Evolutionary conservation across 108 stramenopile genomes (phyloP).

Genomic region (Discostella stelligeroides): DNA sequence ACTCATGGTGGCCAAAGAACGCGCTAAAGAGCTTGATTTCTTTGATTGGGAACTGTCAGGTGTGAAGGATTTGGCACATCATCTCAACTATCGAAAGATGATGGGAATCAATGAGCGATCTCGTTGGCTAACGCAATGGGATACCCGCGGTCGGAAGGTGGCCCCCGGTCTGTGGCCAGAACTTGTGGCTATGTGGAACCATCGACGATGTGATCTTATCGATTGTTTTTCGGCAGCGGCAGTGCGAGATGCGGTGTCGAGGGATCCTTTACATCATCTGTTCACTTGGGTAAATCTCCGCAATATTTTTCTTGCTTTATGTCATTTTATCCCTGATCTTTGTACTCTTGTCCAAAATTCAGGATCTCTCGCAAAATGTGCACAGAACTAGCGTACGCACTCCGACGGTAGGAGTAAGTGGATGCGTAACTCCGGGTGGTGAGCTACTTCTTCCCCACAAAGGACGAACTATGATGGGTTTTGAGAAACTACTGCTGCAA

Average conservation of each 20-base stretch:
- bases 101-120: constrained; percentile 53
- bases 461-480: constrained; percentile 66
- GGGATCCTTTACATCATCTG: constrained; percentile 52
- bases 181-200: constrained; percentile 46
- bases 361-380: constrained; percentile 66
- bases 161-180: constrained; percentile 68
- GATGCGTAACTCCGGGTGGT: constrained; percentile 77
- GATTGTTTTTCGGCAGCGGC: constrained; percentile 50
- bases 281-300: constrained; percentile 58
- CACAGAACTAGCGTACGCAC: constrained; percentile 56
- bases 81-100: constrained; percentile 35
- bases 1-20: constrained; percentile 51
- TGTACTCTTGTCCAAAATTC: no score
- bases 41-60: constrained; percentile 40
- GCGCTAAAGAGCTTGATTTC: constrained; percentile 58
- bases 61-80: constrained; percentile 48
- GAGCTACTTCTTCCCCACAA: constrained; percentile 67
- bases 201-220: constrained; percentile 51
- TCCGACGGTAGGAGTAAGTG: constrained; percentile 54
- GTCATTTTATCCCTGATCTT: no score
- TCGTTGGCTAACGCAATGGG: constrained; percentile 55
- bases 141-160: constrained; percentile 43
- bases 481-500: constrained; percentile 76
- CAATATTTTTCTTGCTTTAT: no score
- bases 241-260: constrained; percentile 61